phyloP scores from a whole-genome alignment of 345 rosid genomes.

The Syzygium aqueum region DNA sequence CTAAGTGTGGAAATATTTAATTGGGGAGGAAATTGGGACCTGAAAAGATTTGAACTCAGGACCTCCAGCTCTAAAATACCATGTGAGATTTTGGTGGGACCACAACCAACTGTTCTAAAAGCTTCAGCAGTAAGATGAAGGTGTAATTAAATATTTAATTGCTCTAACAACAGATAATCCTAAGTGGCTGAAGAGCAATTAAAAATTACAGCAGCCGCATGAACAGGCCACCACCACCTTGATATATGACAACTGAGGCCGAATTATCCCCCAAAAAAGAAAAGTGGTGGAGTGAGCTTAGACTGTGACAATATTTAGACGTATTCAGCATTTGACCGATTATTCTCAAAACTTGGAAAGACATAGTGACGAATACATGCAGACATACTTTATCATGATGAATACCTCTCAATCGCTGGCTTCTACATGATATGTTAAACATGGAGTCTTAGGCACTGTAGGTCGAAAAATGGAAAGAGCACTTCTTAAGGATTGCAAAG shows the following conservation, averaged over 20 bases:
- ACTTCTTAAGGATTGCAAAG: background rate
- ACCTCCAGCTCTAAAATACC: too few relatives aligned
- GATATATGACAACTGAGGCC: background rate
- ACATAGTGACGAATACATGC: background rate
- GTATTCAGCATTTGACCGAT: background rate
- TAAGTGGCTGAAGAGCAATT: background rate
- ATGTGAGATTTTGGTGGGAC: too few relatives aligned
- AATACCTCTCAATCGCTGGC: background rate
- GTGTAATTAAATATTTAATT: too few relatives aligned
- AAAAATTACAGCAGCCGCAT: background rate
- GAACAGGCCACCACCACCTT: background rate
- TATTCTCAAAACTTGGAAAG: background rate
- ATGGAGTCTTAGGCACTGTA: background rate
- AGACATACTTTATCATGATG: background rate
- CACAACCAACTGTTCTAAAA: too few relatives aligned
- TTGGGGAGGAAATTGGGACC: too few relatives aligned
- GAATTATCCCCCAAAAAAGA: background rate
- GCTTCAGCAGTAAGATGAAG: too few relatives aligned
- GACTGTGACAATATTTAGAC: background rate
- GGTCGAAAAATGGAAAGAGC: background rate
- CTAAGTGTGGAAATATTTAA: too few relatives aligned
- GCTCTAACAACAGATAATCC: background rate
- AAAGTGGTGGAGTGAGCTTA: background rate
- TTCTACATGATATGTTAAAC: background rate
- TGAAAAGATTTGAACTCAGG: too few relatives aligned